Percentiles rank a stretch among this genome's conserved stretches.
Evolutionary conservation across 768 basidiomycete species (phyloP).

Genomic region (Roridomyces roridus): DNA sequence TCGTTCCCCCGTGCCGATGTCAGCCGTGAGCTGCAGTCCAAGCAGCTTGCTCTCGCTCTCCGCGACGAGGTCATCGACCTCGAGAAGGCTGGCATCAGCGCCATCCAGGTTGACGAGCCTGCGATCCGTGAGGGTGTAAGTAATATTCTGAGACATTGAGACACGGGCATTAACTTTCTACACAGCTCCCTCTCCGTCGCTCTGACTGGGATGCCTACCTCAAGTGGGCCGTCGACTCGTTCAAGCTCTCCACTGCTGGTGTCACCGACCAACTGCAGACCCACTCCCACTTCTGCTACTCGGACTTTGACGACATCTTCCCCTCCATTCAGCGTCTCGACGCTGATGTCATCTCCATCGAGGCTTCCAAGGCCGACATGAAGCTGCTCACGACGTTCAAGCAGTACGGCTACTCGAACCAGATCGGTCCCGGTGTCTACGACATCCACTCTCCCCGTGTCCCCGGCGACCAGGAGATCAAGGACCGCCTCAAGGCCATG

Average conservation of each 20-base stretch:
- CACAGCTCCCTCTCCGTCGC: constrained; percentile 93
- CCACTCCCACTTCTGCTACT: constrained; percentile 99
- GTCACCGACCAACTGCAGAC: constrained; percentile 94
- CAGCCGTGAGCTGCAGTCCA: constrained; percentile 94
- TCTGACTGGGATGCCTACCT: constrained; percentile 97
- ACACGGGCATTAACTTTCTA: constrained; percentile 13
- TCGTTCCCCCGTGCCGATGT: constrained; percentile 99
- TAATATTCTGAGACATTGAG: constrained; percentile 17
- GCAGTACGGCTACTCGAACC: constrained; percentile 93
- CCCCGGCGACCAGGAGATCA: constrained; percentile 91
- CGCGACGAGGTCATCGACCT: constrained; percentile 98
- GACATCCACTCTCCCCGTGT: constrained; percentile 99
- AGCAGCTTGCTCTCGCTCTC: constrained; percentile 96
- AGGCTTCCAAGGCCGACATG: constrained; percentile 98
- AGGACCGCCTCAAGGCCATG: constrained; percentile 87
- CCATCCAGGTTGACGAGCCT: constrained; percentile 99
- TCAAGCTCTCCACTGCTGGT: constrained; percentile 96
- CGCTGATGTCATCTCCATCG: constrained; percentile 98
- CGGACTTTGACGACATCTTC: constrained; percentile 99
- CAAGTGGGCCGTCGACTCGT: constrained; percentile 98
- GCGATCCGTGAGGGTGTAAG: constrained; percentile 98
- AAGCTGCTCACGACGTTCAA: constrained; percentile 96
- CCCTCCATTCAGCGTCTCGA: constrained; percentile 95
- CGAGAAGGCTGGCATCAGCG: constrained; percentile 94
- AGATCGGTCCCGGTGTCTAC: constrained; percentile 98